Evolutionary conservation across 176 grass and related monocot genomes (phyloP).

Genomic region (Lolium rigidum): DNA sequence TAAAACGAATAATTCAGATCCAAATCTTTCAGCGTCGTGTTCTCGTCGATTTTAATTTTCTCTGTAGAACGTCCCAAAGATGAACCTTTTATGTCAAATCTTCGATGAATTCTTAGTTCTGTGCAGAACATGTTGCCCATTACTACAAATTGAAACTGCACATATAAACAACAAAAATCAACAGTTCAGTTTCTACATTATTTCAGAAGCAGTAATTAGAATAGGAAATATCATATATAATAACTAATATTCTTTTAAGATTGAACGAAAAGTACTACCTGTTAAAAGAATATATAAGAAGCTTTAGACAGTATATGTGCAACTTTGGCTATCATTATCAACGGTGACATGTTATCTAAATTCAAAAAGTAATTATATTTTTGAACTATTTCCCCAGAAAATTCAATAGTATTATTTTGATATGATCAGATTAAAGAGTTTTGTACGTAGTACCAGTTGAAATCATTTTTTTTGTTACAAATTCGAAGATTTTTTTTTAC

Average conservation of each 20-base stretch:
- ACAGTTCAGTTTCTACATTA: neutral
- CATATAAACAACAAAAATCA: conserved; percentile 21
- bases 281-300: neutral
- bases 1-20: conserved; percentile 95
- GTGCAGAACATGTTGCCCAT: conserved; percentile 99
- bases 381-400: neutral
- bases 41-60: conserved; percentile 97
- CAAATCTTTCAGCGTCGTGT: conserved; percentile 95
- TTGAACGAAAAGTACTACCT: neutral
- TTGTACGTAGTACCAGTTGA: neutral
- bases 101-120: conserved; percentile 90
- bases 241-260: neutral
- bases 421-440: neutral
- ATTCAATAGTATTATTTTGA: neutral
- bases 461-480: neutral
- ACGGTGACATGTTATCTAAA: neutral
- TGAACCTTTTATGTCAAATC: conserved; percentile 98
- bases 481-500: neutral
- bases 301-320: neutral
- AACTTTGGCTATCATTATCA: neutral
- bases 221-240: neutral
- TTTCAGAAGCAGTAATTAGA: neutral
- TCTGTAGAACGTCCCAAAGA: conserved; percentile 88
- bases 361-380: neutral
- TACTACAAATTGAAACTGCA: conserved; percentile 96